Evolutionary conservation across 306 rosid genomes (phyloP), one percentile per base, ranked within the genome.

Genomic region (Rosa persica): DNA sequence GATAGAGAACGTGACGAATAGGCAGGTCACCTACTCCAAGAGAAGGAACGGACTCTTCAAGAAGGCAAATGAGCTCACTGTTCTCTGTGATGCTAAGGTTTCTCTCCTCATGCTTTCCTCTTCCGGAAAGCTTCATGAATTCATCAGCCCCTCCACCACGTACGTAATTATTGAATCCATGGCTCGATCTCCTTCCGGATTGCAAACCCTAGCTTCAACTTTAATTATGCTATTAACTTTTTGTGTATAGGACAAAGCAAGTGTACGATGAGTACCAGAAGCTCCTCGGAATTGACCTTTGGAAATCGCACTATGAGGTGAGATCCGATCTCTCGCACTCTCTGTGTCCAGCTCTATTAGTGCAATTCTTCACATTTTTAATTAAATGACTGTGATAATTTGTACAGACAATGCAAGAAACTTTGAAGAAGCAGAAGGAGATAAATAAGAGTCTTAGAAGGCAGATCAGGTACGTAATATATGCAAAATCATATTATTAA

Each of bases 261-360:
- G 55, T 95, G 11, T 84, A 84, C 67, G 98, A 95, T 85, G 84
- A 85, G 82, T 95, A 89, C 77, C 97, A 88, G 84, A 86, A 80
- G 83, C 78, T 85, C 20, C 52, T 42, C 3, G 92, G 88, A 61
- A 73, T 57, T 22, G 98, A 92, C 84, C 81, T 95, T 0, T 95
- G 98, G 98, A 89, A 62, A 79, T 75, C 97, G 12, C 97, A 91
- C 74, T 92, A 87, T 75, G 91, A 89, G 95, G 98, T 94, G n/a
- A 30, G 36, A 62, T 5, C 16, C 10, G 9, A 20, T 16, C 7
- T 30, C 48, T 9, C 5, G 42, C 16, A 12, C 16, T 20, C 22
- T 38, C 20, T 17, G 6, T 19, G 1, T 16, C 30, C 3, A 39
- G 72, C 48, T 61, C 6, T 25, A 5, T 2, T 27, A 1, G 7